These are phyloP conservation scores for Stephania japonica DNA, from an alignment of 164 flowering plant genomes.

Conservation along the genomic window DNA sequence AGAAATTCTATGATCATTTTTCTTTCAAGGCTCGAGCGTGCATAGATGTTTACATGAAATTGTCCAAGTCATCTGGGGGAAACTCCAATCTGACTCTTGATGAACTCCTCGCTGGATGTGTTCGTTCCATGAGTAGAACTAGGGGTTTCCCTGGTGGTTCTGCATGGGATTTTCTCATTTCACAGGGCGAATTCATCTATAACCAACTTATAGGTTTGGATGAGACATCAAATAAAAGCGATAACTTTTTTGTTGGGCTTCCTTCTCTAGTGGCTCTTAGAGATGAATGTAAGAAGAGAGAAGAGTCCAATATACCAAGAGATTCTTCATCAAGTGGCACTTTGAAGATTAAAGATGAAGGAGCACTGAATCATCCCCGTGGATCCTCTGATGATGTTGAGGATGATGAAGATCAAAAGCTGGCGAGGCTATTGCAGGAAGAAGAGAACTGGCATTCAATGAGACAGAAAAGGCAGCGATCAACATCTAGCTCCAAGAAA, in stretches of 20 bases:
- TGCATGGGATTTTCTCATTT: slow-evolving; percentile 56
- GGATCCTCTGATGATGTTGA: slow-evolving; percentile 20
- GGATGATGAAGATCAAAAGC: slow-evolving; percentile 63
- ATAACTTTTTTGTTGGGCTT: slow-evolving; percentile 40
- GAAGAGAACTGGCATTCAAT: slow-evolving; percentile 64
- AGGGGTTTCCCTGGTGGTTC: slow-evolving; percentile 49
- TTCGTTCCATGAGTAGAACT: slow-evolving; percentile 64
- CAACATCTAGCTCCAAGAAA: slow-evolving; percentile 32
- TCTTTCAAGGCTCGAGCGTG: slow-evolving; percentile 71
- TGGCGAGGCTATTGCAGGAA: slow-evolving; percentile 71
- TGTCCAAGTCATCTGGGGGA: slow-evolving; percentile 62
- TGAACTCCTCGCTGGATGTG: slow-evolving; percentile 72
- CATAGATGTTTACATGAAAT: slow-evolving; percentile 57
- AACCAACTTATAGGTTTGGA: slow-evolving; percentile 80
- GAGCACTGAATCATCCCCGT: slow-evolving; percentile 11
- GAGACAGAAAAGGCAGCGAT: slow-evolving; percentile 40
- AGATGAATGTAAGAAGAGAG: slow-evolving; percentile 46
- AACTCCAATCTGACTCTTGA: slow-evolving; percentile 53
- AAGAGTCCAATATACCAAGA: slow-evolving; percentile 10
- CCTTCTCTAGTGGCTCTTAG: slow-evolving; percentile 58
- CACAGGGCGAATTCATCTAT: slow-evolving; percentile 78
- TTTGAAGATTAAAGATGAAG: slow-evolving; percentile 23
- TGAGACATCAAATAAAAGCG: slow-evolving; percentile 46
- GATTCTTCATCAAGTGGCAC: slow-evolving; percentile 20
- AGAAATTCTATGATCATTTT: slow-evolving; percentile 53